Evolutionary conservation across 306 rosid genomes (phyloP).

Genomic region (Bauhinia variegata): DNA sequence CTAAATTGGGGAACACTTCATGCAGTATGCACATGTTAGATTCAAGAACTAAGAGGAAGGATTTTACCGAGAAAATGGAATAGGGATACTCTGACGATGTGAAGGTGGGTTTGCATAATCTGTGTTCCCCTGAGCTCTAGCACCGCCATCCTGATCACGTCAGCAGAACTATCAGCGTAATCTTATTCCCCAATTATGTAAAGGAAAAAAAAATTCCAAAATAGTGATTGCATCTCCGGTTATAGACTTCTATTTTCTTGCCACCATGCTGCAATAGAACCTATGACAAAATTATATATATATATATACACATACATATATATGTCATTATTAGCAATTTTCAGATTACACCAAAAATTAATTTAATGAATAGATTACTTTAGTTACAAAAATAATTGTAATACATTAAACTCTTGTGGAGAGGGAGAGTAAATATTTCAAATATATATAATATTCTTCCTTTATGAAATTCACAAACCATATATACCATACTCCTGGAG

Average conservation of each 20-base stretch:
- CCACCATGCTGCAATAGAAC: not conserved
- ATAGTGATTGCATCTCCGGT: conserved; percentile 6
- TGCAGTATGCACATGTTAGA: conserved; percentile 9
- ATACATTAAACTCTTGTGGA: too few relatives aligned
- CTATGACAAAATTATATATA: too few relatives aligned
- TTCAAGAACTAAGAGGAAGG: conserved; percentile 12
- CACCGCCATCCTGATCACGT: conserved; percentile 64
- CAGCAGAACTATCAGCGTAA: conserved; percentile 24
- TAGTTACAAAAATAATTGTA: too few relatives aligned
- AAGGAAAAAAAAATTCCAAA: conserved; percentile 2
- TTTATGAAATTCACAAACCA: too few relatives aligned
- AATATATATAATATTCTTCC: too few relatives aligned
- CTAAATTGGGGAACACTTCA: conserved; percentile 14
- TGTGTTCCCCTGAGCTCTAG: conserved; percentile 74
- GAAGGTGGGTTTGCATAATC: conserved; percentile 55
- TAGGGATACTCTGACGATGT: conserved; percentile 57
- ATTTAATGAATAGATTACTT: too few relatives aligned
- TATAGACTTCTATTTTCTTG: conserved; percentile 9
- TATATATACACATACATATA: too few relatives aligned
- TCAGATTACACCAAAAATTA: too few relatives aligned
- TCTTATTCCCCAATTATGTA: conserved; percentile 21
- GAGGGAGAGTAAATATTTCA: too few relatives aligned
- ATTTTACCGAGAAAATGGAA: conserved; percentile 63
- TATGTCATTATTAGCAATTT: too few relatives aligned
- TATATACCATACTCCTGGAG: too few relatives aligned